Evolutionary conservation across 2,329 filamentous ascomycete species (phyloP).

Genomic region (Penicillium sp.): DNA sequence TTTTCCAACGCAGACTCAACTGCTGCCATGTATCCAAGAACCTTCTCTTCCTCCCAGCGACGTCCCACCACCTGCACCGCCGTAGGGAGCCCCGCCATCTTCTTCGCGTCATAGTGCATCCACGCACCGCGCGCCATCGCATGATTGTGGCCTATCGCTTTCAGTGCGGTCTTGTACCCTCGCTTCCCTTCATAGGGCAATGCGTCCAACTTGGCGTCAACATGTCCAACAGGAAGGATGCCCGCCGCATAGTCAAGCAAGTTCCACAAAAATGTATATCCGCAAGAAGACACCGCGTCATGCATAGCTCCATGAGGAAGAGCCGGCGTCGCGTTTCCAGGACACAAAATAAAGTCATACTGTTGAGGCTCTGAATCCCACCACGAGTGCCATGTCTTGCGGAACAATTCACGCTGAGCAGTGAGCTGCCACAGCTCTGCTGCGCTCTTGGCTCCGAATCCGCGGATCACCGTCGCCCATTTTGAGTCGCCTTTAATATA

Average conservation of each 20-base stretch:
- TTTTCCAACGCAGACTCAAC: conserved; percentile 69
- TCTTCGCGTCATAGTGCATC: conserved; percentile 74
- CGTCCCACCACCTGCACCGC: conserved; percentile 79
- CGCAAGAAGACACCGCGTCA: conserved; percentile 78
- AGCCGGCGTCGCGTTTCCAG: conserved; percentile 87
- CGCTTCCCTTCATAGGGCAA: conserved; percentile 45
- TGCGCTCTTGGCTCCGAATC: conserved; percentile 70
- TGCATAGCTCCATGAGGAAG: conserved; percentile 83
- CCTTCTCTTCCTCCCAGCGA: conserved; percentile 81
- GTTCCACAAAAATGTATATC: conserved; percentile 93
- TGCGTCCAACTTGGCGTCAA: conserved; percentile 67
- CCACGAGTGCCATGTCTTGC: conserved; percentile 76
- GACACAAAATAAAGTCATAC: conserved; percentile 75
- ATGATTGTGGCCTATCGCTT: conserved; percentile 55
- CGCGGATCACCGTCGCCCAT: conserved; percentile 72
- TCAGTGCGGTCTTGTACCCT: conserved; percentile 35
- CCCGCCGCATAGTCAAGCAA: conserved; percentile 84
- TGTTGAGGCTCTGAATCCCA: conserved; percentile 67
- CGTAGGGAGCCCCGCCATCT: conserved; percentile 85
- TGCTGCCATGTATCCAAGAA: conserved; percentile 72
- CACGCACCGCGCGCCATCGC: conserved; percentile 79
- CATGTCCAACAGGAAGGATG: conserved; percentile 79
- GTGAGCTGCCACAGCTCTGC: conserved; percentile 82
- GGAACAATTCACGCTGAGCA: conserved; percentile 70
- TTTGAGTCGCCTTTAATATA: conserved; percentile 71